These are phyloP conservation scores for Schizothecium vesticola DNA, from an alignment of 495 filamentous ascomycete species.

Conservation along the genomic window DNA sequence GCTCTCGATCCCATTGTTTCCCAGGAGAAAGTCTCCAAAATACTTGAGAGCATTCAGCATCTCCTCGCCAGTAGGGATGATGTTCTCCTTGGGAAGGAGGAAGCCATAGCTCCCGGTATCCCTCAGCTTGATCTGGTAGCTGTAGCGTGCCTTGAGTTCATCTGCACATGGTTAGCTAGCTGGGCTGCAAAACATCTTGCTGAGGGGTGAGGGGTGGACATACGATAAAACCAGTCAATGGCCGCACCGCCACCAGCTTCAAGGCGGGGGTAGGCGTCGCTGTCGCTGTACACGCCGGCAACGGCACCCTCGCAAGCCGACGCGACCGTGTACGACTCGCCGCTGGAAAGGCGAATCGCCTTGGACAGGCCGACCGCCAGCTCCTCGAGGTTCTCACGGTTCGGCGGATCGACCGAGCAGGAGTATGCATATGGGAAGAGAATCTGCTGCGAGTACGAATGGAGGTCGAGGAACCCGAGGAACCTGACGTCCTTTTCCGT, in stretches of 20 bases:
- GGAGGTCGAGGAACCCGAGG: slow-evolving; percentile 80
- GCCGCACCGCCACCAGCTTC: slow-evolving; percentile 76
- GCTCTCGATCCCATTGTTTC: slow-evolving; percentile 54
- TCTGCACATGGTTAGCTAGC: slow-evolving; percentile 29
- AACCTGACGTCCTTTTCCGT: slow-evolving; percentile 69
- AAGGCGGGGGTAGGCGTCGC: slow-evolving; percentile 36
- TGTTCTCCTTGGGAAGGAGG: slow-evolving; percentile 78
- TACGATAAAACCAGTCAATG: slow-evolving; percentile 90
- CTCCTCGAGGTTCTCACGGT: slow-evolving; percentile 86
- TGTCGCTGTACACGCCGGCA: slow-evolving; percentile 27
- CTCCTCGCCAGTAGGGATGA: slow-evolving; percentile 85
- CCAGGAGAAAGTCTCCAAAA: slow-evolving; percentile 70
- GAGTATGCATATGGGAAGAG: slow-evolving; percentile 89
- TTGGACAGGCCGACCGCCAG: slow-evolving; percentile 86
- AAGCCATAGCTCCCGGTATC: slow-evolving; percentile 95
- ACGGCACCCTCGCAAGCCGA: slow-evolving; percentile 87
- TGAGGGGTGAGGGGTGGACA: neutral
- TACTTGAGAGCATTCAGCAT: slow-evolving; percentile 74
- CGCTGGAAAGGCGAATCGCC: slow-evolving; percentile 71
- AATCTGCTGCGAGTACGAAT: slow-evolving; percentile 94
- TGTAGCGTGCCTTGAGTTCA: slow-evolving; percentile 70
- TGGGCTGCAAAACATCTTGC: neutral
- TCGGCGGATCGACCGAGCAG: slow-evolving; percentile 70
- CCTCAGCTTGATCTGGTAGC: slow-evolving; percentile 91
- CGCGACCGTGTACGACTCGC: slow-evolving; percentile 70